Conservation (phyloP, 768 basidiomycete genomes). For the Tylopilus intermedius region DNA sequence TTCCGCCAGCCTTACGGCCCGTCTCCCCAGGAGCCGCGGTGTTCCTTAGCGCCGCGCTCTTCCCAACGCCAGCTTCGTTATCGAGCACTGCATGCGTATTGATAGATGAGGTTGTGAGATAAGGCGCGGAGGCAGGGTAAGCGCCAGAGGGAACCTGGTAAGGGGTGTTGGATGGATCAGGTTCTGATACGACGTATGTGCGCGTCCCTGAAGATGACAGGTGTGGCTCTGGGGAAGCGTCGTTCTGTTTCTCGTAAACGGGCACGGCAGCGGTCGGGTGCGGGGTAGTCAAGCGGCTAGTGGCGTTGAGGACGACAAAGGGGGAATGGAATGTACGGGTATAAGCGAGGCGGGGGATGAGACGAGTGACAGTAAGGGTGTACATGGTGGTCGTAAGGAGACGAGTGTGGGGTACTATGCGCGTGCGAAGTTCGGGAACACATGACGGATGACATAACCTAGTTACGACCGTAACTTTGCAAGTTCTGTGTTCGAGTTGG, state of each 20-base stretch:
- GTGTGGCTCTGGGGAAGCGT: slow-evolving; percentile 47
- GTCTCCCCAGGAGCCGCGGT: slow-evolving; percentile 42
- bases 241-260: slow-evolving; percentile 60
- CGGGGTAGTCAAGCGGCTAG: slow-evolving; percentile 31
- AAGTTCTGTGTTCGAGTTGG: background rate
- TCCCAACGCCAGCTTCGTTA: slow-evolving; percentile 42
- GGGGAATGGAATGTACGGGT: slow-evolving; percentile 62
- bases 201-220: slow-evolving; percentile 43
- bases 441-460: slow-evolving; percentile 26
- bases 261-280: slow-evolving; percentile 26
- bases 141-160: slow-evolving; percentile 74
- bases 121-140: slow-evolving; percentile 48
- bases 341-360: slow-evolving; percentile 2
- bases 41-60: slow-evolving; percentile 44
- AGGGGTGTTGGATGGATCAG: slow-evolving; percentile 55
- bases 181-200: slow-evolving; percentile 71
- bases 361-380: background rate
- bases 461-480: background rate
- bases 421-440: slow-evolving; percentile 24
- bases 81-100: slow-evolving; percentile 39
- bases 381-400: slow-evolving; percentile 23
- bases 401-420: slow-evolving; percentile 1
- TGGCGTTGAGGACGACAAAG: slow-evolving; percentile 47
- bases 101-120: slow-evolving; percentile 40
- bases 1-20: slow-evolving; percentile 40